These are phyloP conservation scores for Apophysomyces variabilis DNA, from an alignment of 371 early-diverging fungal genomes.

Conservation along the genomic window DNA sequence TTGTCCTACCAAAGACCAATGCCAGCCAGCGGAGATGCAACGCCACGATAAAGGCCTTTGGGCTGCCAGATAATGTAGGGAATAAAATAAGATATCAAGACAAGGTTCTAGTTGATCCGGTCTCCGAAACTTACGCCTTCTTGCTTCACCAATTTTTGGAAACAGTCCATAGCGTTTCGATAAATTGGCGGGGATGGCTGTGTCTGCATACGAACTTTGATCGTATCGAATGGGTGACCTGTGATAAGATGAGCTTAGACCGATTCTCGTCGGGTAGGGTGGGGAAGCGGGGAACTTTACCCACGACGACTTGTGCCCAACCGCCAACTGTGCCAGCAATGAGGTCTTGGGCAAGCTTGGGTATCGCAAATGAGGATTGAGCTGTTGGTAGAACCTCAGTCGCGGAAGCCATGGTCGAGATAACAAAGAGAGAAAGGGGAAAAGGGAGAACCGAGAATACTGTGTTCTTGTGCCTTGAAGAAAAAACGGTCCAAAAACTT, in stretches of 20 bases:
- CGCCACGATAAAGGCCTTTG: slow-evolving; percentile 83
- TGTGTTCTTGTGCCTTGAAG: too few relatives aligned
- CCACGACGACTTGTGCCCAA: slow-evolving; percentile 84
- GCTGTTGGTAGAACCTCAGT: slow-evolving; percentile 12
- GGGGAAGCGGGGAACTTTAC: slow-evolving; percentile 34
- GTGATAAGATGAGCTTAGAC: slow-evolving; percentile 14
- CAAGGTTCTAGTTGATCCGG: not conserved
- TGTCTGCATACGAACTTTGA: slow-evolving; percentile 86
- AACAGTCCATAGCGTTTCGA: slow-evolving; percentile 74
- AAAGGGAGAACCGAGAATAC: not conserved
- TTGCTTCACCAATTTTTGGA: slow-evolving; percentile 65
- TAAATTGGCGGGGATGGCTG: slow-evolving; percentile 73
- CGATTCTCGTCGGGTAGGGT: not conserved
- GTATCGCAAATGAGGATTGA: slow-evolving; percentile 34
- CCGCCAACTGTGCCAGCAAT: slow-evolving; percentile 88
- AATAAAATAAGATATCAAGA: not conserved
- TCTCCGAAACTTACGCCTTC: slow-evolving; percentile 70
- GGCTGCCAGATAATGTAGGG: slow-evolving; percentile 35
- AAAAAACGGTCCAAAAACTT: slow-evolving; percentile 5
- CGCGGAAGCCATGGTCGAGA: slow-evolving; percentile 6
- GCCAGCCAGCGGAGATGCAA: slow-evolving; percentile 83
- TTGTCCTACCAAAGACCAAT: slow-evolving; percentile 76
- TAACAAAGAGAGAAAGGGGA: slow-evolving; percentile 6
- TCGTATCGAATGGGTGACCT: slow-evolving; percentile 81
- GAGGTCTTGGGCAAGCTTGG: slow-evolving; percentile 65